Base-by-base conservation (phyloP, 805 yeast genomes). In the Gaillardinia entomophila region DNA sequence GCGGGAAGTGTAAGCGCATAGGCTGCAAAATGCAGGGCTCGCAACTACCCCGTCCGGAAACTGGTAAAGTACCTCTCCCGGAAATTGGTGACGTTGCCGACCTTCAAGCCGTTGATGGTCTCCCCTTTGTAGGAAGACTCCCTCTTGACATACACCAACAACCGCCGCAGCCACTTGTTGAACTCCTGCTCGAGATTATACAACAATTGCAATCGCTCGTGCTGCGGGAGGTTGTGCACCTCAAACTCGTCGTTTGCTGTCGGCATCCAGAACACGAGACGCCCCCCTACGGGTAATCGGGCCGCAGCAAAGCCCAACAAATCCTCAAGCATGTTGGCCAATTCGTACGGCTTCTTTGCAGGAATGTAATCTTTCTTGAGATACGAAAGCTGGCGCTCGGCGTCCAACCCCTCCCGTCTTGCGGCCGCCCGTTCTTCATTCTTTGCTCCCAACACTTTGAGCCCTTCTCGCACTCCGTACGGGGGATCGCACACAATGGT, bases 261-360 rank as follows among this genome's bases (percentile, higher is more conserved):
- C 0, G 98, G 98, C 92, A 89, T 86, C 98, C 98, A 92, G 56
- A 88, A 89, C 17, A 92, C 85, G 23, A 92, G 66, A 41, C 97
- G 66, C 1, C 97, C 96, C 6, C 75, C 75, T 2, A 77, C 59
- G 0, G 83, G 84, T 33, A 92, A 66, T 45, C 89, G 73, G 11
- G 70, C 65, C 3, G 88, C 76, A 0, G 95, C 73, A 64, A 82
- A 92, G 14, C 67, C 56, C 26, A 92, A 62, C 24, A 92, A 62
- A 51, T 90, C 97, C 45, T 82, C 85, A 25, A 92, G 62, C 42
- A 92, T 62, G 27, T 76, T 64, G 42, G 84, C 86, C 43, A 92
- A 68, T 36, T 83, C 82, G 51, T 87, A 88, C 1, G 96, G 90
- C 55, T 86, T 89, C 52, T 90, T 90, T 0, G 97, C 94, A 17